Conservation (phyloP, 1,139 yeast genomes). For the Lodderomyces pseudojiufengensis region DNA sequence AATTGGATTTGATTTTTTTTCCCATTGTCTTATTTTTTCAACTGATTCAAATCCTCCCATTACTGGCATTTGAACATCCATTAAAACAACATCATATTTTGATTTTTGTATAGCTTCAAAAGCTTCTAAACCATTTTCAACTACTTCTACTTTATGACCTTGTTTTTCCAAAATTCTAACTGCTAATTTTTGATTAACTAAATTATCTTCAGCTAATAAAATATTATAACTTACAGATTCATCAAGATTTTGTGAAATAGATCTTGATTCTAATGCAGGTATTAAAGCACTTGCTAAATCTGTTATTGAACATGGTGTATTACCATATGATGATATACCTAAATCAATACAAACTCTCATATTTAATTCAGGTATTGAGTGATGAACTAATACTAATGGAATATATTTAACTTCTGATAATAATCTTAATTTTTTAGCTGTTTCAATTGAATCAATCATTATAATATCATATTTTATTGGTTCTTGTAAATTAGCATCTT, state of each 20-base stretch:
- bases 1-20: conserved; percentile 71
- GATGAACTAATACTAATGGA: conserved; percentile 75
- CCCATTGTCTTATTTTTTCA: conserved; percentile 83
- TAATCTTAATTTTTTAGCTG: conserved; percentile 64
- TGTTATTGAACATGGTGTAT: conserved; percentile 77
- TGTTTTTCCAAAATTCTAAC: conserved; percentile 78
- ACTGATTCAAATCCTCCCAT: conserved; percentile 96
- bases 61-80: conserved; percentile 96
- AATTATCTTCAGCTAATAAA: conserved; percentile 79
- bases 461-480: conserved; percentile 73
- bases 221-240: conserved; percentile 74
- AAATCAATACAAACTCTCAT: conserved; percentile 79
- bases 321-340: conserved; percentile 85
- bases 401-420: conserved; percentile 75
- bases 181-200: conserved; percentile 83
- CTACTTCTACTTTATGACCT: conserved; percentile 78
- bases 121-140: conserved; percentile 82
- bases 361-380: conserved; percentile 72
- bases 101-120: conserved; percentile 67
- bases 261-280: conserved; percentile 80
- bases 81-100: conserved; percentile 73
- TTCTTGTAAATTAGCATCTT: conserved; percentile 47
- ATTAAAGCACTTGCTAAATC: conserved; percentile 80
- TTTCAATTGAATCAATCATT: conserved; percentile 73
- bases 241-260: conserved; percentile 76